Evolutionary conservation across 2,329 filamentous ascomycete species (phyloP), one percentile per base, ranked within the genome.

Genomic region (Diaporthe batatas): DNA sequence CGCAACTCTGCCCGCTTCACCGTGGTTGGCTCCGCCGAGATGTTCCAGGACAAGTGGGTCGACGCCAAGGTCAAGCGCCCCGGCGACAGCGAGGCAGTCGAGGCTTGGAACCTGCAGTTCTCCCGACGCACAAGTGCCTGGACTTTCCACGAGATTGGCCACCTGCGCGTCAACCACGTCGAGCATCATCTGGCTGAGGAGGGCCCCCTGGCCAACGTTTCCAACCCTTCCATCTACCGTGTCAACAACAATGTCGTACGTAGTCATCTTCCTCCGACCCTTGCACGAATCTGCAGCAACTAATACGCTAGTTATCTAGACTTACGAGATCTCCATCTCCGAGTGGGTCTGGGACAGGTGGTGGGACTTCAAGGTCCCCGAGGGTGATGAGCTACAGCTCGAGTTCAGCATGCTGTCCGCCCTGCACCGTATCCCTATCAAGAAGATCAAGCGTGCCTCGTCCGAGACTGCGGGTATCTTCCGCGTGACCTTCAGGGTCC

Each of bases 401-500:
- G 96, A 99, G 83, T 98, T 98, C 87, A 95, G 92, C 85, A 99
- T 98, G 96, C 92, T 99, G 59, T 98, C 96, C 1, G 96, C 96
- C 72, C 98, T 98, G 90, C 93, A 98, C 85, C 95, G 96, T 54
- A 88, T 98, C 44, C 87, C 91, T 73, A 91, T 99, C 42, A 78
- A 85, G 11, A 77, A 76, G 36, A 57, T 75, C 29, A 82, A 86
- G 12, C 82, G 84, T 42, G 86, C 86, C 34, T 92, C 91, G 1
- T 83, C 87, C 70, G 91, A 94, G 78, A 91, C 91, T 76, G 92
- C 93, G 65, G 73, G 73, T 23, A 88, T 93, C 75, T 99, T 92
- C 86, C 88, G 89, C 75, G 88, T 90, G 58, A 88, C 90, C 32
- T 98, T 99, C 84, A 93, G 88, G 76, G 89, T 96, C 5, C 96